Conservation (phyloP, 139 green algal genomes). For the Dunaliella primolecta region DNA sequence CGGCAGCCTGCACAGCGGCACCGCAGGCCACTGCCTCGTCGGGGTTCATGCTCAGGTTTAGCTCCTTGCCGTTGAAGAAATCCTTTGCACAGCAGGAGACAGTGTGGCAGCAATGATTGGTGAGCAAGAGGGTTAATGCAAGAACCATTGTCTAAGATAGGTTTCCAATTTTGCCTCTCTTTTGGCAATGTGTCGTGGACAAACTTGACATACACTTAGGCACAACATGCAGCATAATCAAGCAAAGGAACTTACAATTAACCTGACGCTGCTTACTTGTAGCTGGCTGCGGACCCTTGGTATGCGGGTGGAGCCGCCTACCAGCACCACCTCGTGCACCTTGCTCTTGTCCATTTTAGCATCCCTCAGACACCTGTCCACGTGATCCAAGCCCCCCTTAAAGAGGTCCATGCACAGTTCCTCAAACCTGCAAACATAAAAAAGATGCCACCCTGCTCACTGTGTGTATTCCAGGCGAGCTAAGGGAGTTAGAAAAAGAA, state of each 20-base stretch:
- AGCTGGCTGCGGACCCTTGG: slow-evolving; percentile 95
- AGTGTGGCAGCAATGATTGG: too few relatives aligned
- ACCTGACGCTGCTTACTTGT: too few relatives aligned
- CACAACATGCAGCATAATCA: too few relatives aligned
- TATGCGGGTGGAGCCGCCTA: slow-evolving; percentile 94
- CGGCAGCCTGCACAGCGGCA: slow-evolving; percentile 92
- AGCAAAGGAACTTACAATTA: too few relatives aligned
- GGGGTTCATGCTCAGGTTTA: slow-evolving; percentile 97
- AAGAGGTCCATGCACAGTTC: slow-evolving; percentile 93
- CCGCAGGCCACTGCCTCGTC: slow-evolving; percentile 97
- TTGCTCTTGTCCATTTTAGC: slow-evolving; percentile 79
- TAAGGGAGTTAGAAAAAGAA: background rate
- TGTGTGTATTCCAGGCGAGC: background rate
- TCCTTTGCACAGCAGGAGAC: too few relatives aligned
- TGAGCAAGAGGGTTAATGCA: too few relatives aligned
- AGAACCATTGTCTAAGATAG: too few relatives aligned
- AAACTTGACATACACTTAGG: too few relatives aligned
- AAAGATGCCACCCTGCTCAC: background rate
- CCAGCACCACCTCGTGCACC: slow-evolving; percentile 88
- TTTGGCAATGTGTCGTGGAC: too few relatives aligned
- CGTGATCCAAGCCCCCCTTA: slow-evolving; percentile 94
- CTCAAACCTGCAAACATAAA: slow-evolving; percentile 21
- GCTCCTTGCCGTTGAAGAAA: slow-evolving; percentile 82
- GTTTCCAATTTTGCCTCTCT: too few relatives aligned
- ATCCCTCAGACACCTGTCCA: slow-evolving; percentile 85